A percentile compares a stretch with the other conserved stretches of the same genome.
These are phyloP conservation scores for Yamadazyma spencermartinsiae DNA, from an alignment of 1,139 yeast genomes.

Conservation along the genomic window DNA sequence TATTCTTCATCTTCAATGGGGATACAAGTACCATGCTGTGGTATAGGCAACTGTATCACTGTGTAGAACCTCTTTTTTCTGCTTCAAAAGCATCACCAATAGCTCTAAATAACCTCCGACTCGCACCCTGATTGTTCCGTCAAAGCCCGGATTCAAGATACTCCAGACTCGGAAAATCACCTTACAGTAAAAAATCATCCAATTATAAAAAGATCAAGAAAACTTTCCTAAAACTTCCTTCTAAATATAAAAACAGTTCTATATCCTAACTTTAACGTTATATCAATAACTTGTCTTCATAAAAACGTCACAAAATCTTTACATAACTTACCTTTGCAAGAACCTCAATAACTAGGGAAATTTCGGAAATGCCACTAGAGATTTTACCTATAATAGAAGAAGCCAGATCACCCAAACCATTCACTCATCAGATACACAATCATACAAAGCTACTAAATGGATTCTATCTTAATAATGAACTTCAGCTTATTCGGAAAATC, in stretches of 20 bases:
- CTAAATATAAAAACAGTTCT: background rate
- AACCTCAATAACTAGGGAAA: background rate
- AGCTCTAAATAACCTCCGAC: too few species aligned
- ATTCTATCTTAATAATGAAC: slow-evolving; percentile 14
- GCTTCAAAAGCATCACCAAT: too few species aligned
- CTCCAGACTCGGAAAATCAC: slow-evolving; percentile 1
- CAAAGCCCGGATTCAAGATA: slow-evolving; percentile 3
- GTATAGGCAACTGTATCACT: too few species aligned
- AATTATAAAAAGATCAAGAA: background rate
- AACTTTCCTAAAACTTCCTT: background rate
- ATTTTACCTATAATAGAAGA: slow-evolving; percentile 18
- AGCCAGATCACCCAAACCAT: slow-evolving; percentile 6
- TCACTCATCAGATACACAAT: slow-evolving; percentile 8
- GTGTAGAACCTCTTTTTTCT: too few species aligned
- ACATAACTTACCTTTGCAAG: too few species aligned
- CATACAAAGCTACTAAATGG: slow-evolving; percentile 24
- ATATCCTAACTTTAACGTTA: background rate
- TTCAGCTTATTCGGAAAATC: slow-evolving; percentile 50
- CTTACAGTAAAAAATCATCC: slow-evolving; percentile 5
- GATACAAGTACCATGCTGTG: background rate
- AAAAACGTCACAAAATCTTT: too few species aligned
- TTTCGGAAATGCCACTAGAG: slow-evolving; percentile 18
- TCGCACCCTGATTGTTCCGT: too few species aligned
- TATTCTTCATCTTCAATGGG: too few species aligned
- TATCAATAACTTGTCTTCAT: too few species aligned